These are phyloP conservation scores for Oryza meyeriana DNA, from an alignment of 176 grass and related monocot species.

Conservation along the genomic window DNA sequence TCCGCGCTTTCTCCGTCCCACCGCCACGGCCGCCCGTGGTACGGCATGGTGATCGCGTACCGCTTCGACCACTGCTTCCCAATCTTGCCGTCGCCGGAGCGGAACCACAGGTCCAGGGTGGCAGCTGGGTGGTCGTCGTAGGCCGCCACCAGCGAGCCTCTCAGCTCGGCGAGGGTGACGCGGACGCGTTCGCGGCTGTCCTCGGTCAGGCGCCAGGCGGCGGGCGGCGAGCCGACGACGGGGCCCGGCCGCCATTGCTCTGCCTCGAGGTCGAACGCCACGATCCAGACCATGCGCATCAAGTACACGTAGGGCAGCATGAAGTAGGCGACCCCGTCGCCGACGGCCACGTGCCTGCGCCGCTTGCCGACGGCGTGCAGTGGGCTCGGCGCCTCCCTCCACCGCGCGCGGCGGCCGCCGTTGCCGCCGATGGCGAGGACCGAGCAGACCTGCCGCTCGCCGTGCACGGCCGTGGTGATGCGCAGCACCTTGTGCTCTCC, in stretches of 20 bases:
- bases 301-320: not conserved
- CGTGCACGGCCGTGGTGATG: not conserved
- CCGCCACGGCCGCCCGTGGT: no score
- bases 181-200: no score
- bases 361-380: not conserved
- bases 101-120: slow-evolving; percentile 1
- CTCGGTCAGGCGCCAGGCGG: no score
- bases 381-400: not conserved
- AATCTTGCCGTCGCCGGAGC: not conserved
- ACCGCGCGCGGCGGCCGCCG: not conserved
- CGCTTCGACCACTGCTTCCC: not conserved
- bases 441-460: not conserved
- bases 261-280: not conserved
- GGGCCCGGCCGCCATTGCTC: slow-evolving; percentile 1
- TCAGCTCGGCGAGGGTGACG: not conserved
- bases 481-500: not conserved
- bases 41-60: not conserved
- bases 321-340: not conserved
- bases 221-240: not conserved
- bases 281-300: not conserved
- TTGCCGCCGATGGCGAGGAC: not conserved
- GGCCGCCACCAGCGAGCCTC: not conserved
- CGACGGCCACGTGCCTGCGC: not conserved
- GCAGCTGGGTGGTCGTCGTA: no score
- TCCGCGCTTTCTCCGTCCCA: not conserved